Evolutionary conservation across 768 basidiomycete genomes (phyloP).

Genomic region (Polyporus arcularius): DNA sequence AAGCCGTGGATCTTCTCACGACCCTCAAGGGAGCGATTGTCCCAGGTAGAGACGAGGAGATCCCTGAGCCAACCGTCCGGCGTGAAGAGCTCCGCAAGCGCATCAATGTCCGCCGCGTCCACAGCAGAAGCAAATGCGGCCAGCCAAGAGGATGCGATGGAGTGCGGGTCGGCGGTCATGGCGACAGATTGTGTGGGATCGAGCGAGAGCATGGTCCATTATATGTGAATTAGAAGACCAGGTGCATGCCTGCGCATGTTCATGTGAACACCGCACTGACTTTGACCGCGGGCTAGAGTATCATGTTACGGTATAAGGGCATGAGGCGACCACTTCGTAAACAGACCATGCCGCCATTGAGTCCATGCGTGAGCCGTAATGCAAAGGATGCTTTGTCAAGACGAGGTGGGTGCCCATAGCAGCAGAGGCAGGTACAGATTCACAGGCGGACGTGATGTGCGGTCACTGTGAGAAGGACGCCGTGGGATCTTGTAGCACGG

Average conservation of each 20-base stretch:
- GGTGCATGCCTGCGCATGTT: not conserved
- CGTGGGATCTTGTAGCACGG: too few species aligned
- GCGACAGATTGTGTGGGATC: not conserved
- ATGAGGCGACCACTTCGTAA: too few species aligned
- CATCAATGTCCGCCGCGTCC: conserved; percentile 9
- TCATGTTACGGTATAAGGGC: too few species aligned
- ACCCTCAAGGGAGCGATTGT: conserved; percentile 24
- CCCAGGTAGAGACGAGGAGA: conserved; percentile 28
- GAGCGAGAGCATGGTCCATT: not conserved
- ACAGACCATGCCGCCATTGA: too few species aligned
- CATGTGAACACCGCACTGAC: not conserved
- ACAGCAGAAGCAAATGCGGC: conserved; percentile 9
- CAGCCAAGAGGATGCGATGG: conserved; percentile 22
- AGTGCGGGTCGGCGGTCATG: conserved; percentile 7
- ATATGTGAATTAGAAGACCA: not conserved
- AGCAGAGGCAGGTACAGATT: too few species aligned
- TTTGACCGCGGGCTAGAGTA: too few species aligned
- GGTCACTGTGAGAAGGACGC: too few species aligned
- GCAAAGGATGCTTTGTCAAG: too few species aligned
- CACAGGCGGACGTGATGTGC: too few species aligned
- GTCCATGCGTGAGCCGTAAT: too few species aligned
- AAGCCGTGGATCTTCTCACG: conserved; percentile 19
- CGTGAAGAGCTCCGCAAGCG: conserved; percentile 12
- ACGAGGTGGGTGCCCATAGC: too few species aligned
- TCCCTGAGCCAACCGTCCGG: conserved; percentile 28